Evolutionary conservation across 371 early-diverging fungal species (phyloP), one percentile per base, ranked within the genome.

Genomic region (Saksenaea vasiformis): DNA sequence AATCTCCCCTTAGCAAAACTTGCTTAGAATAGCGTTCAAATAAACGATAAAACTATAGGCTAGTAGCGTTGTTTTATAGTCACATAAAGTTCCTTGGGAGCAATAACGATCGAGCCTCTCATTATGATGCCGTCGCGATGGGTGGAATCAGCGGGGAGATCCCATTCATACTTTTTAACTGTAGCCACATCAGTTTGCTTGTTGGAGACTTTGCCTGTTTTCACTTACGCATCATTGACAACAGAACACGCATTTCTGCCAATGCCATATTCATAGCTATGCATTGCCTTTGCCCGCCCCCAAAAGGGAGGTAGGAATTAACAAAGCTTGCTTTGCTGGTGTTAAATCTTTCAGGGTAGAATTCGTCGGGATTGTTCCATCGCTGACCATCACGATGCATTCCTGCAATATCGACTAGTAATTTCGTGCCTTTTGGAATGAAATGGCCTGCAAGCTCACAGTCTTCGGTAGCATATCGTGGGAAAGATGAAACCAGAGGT

Each of bases 291-390:
- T 56, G 35, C 13, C 83, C 82, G 14, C 67, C 62, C 55, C 79
- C 71, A 60, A 84, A 84, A 5, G 84, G 77, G 5, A 83, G 51
- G 62, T 67, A 84, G n/a, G 59, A 51, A 27, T 31, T 53, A 10
- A 22, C 22, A 19, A 24, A 3, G 3, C 22, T 22, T 47, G 24
- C 10, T 10, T 68, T 68, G n/a, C 61, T 77, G 19, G 68, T 67
- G 1, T 43, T 64, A 56, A 82, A 84, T 24, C 86, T 70, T 26
- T 79, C 81, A 1, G 86, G 86, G 9, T 68, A 56, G 39, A 82
- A 85, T 39, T 44, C 58, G 2, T 77, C 65, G 0, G 83, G 81
- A 1, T 75, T 56, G 0, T 68, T 61, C 56, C 73, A 81, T 47
- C 55, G 54, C 0, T 31, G 36, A 3, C 56, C 56, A 51, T 68